Evolutionary conservation across 441 rosid genomes (phyloP).

Genomic region (Eugenia klotzschiana): DNA sequence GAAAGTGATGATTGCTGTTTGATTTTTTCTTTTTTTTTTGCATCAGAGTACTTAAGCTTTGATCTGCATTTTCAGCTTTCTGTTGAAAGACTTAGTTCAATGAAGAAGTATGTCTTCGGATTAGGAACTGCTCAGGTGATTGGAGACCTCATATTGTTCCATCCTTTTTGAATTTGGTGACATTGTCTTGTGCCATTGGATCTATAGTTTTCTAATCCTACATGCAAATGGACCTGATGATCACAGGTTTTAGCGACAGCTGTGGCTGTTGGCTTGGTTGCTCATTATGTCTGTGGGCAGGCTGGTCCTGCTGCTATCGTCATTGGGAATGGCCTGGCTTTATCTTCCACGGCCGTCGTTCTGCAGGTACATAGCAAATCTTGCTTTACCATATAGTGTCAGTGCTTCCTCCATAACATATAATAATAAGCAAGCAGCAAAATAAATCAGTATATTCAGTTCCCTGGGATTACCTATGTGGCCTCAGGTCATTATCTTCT

Average conservation of each 20-base stretch:
- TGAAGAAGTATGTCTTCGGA: slow-evolving; percentile 99
- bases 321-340: slow-evolving; percentile 90
- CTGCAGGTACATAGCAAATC: slow-evolving; percentile 48
- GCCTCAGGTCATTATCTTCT: neutral
- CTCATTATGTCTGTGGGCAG: slow-evolving; percentile 67
- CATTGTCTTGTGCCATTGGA: neutral
- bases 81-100: slow-evolving; percentile 96
- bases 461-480: neutral
- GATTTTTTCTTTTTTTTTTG: slow-evolving; percentile 4
- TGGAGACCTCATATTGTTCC: slow-evolving; percentile 1
- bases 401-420: neutral
- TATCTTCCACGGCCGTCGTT: slow-evolving; percentile 97
- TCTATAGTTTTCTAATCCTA: slow-evolving; percentile 1
- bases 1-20: slow-evolving; percentile 7
- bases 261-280: slow-evolving; percentile 62
- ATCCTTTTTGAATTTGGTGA: neutral
- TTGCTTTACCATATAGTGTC: slow-evolving; percentile 1
- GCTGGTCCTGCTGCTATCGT: slow-evolving; percentile 94
- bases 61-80: slow-evolving; percentile 50
- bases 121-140: slow-evolving; percentile 91
- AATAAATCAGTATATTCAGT: neutral
- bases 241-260: slow-evolving; percentile 90
- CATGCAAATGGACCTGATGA: slow-evolving; percentile 9
- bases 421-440: neutral
- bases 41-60: slow-evolving; percentile 11